Evolutionary conservation across 306 rosid species (phyloP), one percentile per base, ranked within the genome.

Genomic region (Medicago lupulina): DNA sequence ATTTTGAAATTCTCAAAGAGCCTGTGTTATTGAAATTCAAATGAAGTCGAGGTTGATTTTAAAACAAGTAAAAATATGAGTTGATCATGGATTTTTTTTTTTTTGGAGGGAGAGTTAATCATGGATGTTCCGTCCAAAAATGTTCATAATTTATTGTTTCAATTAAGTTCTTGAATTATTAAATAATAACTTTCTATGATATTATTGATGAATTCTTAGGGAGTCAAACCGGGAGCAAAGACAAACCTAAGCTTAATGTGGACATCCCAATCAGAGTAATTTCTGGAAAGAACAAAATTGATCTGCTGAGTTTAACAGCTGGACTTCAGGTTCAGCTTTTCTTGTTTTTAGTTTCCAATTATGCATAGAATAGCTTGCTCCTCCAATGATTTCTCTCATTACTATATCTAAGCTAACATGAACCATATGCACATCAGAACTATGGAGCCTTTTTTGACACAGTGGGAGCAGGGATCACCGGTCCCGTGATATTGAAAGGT

Each of bases 241-340:
- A 38, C 64, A 83, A 85, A 57, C 25, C 81, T 41, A 87, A 80
- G 83, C 78, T 96, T 69, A 31, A 81, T 25, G 74, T 79, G 76
- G 96, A 90, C 23, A 78, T 90, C 72, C 96, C 96, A 16, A 31
- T 89, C 71, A 64, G 86, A 38, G 83, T 89, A 71, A 86, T 55
- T 54, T 51, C 85, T 11, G 97, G 97, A 81, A 89, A 82, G 85
- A 96, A 96, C 84, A 85, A 85, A 51, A 84, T 96, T 75, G 98
- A 92, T 88, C 90, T 96, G 49, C 86, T 96, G 75, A 92, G 99
- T 87, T 73, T 92, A 82, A 96, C 99, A 5, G 97, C 92, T 39
- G 98, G 98, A 76, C 99, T 96, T 86, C 92, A 92, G 99, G 99
- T 96, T 83, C 66, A 78, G 25, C 12, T 55, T 80, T 76, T 41